Evolutionary conservation across 768 basidiomycete genomes (phyloP), one percentile per base, ranked within the genome.

Genomic region (Lactarius psammicola): DNA sequence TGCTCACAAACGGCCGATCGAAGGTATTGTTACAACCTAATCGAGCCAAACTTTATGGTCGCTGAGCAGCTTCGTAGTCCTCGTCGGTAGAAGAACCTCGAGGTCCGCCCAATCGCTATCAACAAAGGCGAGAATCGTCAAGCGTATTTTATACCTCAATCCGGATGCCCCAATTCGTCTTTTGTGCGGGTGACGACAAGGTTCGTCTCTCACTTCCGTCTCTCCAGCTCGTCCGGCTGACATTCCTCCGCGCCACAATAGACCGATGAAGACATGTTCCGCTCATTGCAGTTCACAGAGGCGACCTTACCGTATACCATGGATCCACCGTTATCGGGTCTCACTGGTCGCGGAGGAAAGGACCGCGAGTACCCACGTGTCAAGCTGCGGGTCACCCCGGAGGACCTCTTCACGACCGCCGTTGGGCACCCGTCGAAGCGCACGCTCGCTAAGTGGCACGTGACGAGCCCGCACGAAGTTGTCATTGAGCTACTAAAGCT

Each of bases 211-310:
- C 36, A 0, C 7, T 4, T 15, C 17, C 30, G 17, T n/a, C 15
- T 33, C 13, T 31, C 42, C 18, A 7, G 0, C 15, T 17, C 36
- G 2, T 26, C 42, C 18, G n/a, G 23, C 36, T 30, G 31, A 34
- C 18, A 5, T 31, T 18, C 13, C 51, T 57, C 44, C 38, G n/a
- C 59, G 11, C 23, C 17, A 20, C 58, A 46, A 36, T 70, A 90
- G 92, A 95, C 95, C 56, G 94, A 98, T 80, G 96, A 99, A 79
- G 96, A 99, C 80, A 99, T 99, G 96, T 98, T 98, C 90, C 89
- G 95, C 69, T 84, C 93, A 0, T 81, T 96, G 0, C 82, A 85
- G 28, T 90, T 90, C 78, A 75, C 80, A 42, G 72, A 68, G 54
- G 49, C 53, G 40, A 2, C 65, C 34, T 63, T 62, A 64, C 73